Percentiles rank a stretch among this genome's conserved stretches.
Conservation (phyloP, 2,329 filamentous ascomycete species). For the Xylaria sp. region DNA sequence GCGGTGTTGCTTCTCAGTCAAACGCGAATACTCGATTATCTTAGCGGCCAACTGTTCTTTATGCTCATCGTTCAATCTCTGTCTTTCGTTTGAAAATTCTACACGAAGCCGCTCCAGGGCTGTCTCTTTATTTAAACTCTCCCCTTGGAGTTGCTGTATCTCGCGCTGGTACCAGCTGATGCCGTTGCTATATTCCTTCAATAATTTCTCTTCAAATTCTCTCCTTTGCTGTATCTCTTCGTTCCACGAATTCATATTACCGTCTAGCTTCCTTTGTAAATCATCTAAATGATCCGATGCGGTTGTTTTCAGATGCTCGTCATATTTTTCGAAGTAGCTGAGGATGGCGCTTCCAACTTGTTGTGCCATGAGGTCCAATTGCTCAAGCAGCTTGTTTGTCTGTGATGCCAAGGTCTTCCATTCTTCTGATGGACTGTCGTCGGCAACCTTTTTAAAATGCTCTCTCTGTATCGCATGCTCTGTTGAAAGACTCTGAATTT, state of each 20-base stretch:
- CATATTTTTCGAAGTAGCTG: conserved; percentile 8
- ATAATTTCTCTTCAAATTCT: conserved; percentile 1
- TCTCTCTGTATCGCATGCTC: conserved; percentile 1
- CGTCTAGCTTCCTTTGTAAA: not conserved
- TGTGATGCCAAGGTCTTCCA: not conserved
- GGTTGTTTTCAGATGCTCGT: not conserved
- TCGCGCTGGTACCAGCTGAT: conserved; percentile 5
- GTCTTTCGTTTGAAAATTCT: not conserved
- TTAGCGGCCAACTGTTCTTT: not conserved
- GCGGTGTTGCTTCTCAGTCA: not conserved
- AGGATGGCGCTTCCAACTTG: not conserved
- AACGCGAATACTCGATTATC: not conserved
- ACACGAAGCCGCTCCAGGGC: not conserved
- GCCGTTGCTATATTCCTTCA: not conserved
- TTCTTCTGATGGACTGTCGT: not conserved
- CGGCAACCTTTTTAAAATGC: not conserved
- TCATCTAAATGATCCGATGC: not conserved
- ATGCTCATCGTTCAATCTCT: not conserved
- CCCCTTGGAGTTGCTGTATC: conserved; percentile 2
- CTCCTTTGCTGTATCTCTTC: conserved; percentile 12
- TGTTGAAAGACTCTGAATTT: not conserved
- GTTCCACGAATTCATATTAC: conserved; percentile 6
- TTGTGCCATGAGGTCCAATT: not conserved
- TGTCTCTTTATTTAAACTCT: conserved; percentile 5
- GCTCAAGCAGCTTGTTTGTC: not conserved